Conservation (phyloP, 2,329 filamentous ascomycete species). For the Calonectria montana region DNA sequence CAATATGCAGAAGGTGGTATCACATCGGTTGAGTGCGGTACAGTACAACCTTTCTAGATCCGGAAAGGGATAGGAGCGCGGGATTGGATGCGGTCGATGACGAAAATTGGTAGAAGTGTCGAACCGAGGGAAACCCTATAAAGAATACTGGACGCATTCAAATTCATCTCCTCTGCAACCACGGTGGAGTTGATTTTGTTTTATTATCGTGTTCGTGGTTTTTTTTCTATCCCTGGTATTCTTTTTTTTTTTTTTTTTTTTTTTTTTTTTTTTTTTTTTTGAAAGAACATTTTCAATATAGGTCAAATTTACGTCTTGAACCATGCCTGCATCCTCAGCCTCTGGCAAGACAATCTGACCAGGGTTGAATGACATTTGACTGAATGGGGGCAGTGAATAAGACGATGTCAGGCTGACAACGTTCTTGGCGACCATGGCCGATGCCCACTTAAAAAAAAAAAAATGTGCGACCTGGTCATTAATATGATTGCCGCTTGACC, state of each 20-base stretch:
- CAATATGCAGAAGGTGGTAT: constrained; percentile 3
- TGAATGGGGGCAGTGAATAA: neutral
- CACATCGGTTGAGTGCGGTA: neutral
- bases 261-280: no score
- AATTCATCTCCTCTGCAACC: neutral
- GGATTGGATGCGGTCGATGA: neutral
- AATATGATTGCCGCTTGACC: neutral
- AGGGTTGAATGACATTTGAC: neutral
- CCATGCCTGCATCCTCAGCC: neutral
- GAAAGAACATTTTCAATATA: neutral
- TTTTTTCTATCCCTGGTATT: neutral
- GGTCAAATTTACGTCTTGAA: neutral
- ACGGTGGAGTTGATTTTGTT: neutral
- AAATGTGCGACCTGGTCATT: neutral
- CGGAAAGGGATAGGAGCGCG: neutral
- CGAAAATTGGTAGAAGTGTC: neutral
- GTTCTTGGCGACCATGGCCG: neutral
- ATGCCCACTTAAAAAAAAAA: neutral
- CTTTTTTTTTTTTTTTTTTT: neutral
- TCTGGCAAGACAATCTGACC: neutral
- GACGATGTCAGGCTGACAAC: neutral
- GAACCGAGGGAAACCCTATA: no score
- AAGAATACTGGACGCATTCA: neutral
- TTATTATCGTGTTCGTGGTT: no score
- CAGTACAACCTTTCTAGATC: neutral